Evolutionary conservation across 768 basidiomycete genomes (phyloP).

Genomic region (Kondoa subrosea): DNA sequence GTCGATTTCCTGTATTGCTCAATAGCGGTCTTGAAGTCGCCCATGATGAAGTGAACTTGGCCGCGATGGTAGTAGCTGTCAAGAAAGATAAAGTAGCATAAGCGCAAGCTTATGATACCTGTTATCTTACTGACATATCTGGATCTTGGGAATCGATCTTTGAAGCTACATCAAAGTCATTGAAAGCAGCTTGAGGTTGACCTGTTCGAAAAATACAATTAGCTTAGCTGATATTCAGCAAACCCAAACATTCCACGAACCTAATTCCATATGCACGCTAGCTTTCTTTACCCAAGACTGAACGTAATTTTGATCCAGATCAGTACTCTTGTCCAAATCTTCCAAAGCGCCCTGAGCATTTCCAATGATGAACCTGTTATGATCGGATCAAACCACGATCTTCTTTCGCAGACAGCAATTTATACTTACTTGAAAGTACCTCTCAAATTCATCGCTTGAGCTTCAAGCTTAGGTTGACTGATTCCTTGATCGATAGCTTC

Average conservation of each 20-base stretch:
- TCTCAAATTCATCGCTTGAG: constrained; percentile 77
- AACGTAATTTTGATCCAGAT: constrained; percentile 47
- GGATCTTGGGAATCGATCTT: constrained; percentile 65
- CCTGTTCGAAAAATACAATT: constrained; percentile 28
- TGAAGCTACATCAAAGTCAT: constrained; percentile 79
- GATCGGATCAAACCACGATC: background rate
- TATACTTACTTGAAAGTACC: constrained; percentile 78
- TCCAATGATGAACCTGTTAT: constrained; percentile 61
- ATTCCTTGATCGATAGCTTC: constrained; percentile 77
- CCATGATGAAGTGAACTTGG: constrained; percentile 92
- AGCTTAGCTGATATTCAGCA: background rate
- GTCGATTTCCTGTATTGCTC: constrained; percentile 80
- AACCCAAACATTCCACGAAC: constrained; percentile 23
- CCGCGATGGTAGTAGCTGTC: constrained; percentile 79
- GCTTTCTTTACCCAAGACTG: constrained; percentile 93
- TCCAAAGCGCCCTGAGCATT: constrained; percentile 64
- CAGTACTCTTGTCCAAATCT: constrained; percentile 62
- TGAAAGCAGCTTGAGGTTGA: constrained; percentile 61
- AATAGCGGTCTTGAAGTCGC: constrained; percentile 67
- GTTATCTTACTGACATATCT: constrained; percentile 42
- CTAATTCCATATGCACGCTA: constrained; percentile 91
- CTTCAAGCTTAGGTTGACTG: constrained; percentile 49
- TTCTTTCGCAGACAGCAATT: background rate
- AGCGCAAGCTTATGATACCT: background rate
- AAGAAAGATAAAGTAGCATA: background rate